Percentiles rank a stretch among this genome's conserved stretches.
Conservation (phyloP, 192 early-diverging fungal species). For the Coemansia nantahalensis region DNA sequence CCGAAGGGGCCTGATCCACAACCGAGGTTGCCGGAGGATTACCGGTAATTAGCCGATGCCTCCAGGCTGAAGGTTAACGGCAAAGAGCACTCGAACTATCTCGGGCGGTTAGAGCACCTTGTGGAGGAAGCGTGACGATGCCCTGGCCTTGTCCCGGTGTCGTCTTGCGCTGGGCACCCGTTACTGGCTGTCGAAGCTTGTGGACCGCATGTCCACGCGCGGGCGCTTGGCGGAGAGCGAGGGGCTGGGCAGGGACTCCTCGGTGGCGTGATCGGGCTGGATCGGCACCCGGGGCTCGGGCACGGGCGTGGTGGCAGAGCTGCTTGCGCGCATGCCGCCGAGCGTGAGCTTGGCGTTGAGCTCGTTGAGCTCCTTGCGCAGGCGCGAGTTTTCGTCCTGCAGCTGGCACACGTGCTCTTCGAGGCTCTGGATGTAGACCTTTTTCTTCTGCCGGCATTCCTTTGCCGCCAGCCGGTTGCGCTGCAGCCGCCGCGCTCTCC, state of each 20-base stretch:
- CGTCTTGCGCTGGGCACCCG: no score
- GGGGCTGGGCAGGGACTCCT: conserved; percentile 17
- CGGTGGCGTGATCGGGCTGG: background rate
- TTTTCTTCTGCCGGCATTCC: conserved; percentile 83
- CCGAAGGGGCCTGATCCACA: no score
- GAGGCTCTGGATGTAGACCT: conserved; percentile 70
- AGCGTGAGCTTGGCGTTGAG: conserved; percentile 64
- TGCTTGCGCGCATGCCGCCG: conserved; percentile 52
- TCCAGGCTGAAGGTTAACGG: no score
- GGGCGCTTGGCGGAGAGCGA: conserved; percentile 32
- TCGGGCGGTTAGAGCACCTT: no score
- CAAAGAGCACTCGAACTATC: no score
- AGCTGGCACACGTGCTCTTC: conserved; percentile 62
- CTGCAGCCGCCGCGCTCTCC: conserved; percentile 69
- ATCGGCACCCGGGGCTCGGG: conserved; percentile 9
- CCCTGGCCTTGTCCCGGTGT: no score
- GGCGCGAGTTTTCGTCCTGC: conserved; percentile 60
- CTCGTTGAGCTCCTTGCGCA: conserved; percentile 70
- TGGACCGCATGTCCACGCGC: conserved; percentile 24
- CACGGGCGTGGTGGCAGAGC: conserved; percentile 28
- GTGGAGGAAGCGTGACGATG: no score
- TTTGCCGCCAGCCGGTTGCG: conserved; percentile 80
- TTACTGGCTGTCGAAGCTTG: conserved; percentile 3
- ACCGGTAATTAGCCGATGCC: no score
- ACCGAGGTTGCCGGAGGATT: no score